phyloP scores from a whole-genome alignment of 2,329 filamentous ascomycete genomes.

The Daldinia sp. region DNA sequence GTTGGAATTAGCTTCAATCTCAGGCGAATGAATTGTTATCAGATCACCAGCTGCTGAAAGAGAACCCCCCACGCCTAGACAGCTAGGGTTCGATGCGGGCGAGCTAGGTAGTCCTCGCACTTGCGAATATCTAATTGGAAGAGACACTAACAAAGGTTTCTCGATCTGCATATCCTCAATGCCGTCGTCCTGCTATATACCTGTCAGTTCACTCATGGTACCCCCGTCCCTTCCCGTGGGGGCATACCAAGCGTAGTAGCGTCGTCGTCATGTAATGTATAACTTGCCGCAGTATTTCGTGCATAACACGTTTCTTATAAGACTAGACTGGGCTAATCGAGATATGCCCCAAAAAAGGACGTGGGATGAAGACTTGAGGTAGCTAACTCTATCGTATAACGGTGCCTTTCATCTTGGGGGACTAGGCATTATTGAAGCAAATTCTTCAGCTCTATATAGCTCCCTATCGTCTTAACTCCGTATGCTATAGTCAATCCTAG shows the following conservation, averaged over 20 bases:
- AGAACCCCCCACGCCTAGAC: conserved; percentile 32
- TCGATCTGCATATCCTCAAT: background rate
- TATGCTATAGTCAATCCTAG: too few relatives aligned
- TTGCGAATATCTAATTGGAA: conserved; percentile 17
- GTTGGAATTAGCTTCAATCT: conserved; percentile 31
- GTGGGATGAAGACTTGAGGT: background rate
- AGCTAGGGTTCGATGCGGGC: conserved; percentile 3
- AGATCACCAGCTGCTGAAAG: conserved; percentile 23
- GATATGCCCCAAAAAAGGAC: background rate
- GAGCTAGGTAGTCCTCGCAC: conserved; percentile 10
- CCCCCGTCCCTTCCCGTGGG: background rate
- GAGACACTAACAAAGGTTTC: conserved; percentile 2
- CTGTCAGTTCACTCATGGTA: background rate
- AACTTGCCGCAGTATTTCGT: conserved; percentile 12
- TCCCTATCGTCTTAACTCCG: background rate
- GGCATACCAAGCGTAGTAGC: background rate
- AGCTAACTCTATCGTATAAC: background rate
- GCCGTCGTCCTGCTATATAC: background rate
- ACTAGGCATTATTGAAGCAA: background rate
- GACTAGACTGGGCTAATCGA: background rate
- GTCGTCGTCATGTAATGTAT: conserved; percentile 13
- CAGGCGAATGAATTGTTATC: conserved; percentile 31
- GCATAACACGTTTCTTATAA: conserved; percentile 6
- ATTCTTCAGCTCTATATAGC: background rate
- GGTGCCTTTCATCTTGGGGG: background rate